These are phyloP conservation scores for Echinosophora koreensis DNA, from an alignment of 306 rosid species.

Conservation along the genomic window DNA sequence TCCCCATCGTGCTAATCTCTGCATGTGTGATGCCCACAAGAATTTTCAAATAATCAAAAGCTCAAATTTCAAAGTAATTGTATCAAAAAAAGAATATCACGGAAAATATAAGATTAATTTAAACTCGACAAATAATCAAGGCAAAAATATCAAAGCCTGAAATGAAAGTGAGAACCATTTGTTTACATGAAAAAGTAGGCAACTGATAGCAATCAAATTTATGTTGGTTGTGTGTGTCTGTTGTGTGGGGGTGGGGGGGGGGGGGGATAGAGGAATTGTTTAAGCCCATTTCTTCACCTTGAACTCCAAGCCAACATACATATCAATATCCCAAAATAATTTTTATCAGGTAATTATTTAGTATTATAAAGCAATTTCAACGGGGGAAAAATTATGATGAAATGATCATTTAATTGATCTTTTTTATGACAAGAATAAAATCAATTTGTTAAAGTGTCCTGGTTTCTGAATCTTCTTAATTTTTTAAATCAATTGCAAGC, in stretches of 20 bases:
- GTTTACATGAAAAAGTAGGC: slow-evolving; percentile 2
- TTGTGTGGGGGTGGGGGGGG: too few relatives aligned
- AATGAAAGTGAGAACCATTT: not conserved
- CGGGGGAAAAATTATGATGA: too few relatives aligned
- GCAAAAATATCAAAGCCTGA: slow-evolving; percentile 4
- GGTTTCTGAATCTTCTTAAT: slow-evolving; percentile 23
- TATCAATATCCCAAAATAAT: not conserved
- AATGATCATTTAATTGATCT: not conserved
- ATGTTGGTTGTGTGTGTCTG: too few relatives aligned
- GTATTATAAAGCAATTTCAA: too few relatives aligned
- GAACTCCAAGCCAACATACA: slow-evolving; percentile 6
- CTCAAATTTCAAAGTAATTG: slow-evolving; percentile 9
- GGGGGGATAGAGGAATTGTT: not conserved
- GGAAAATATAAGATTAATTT: slow-evolving; percentile 1
- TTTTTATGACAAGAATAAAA: slow-evolving; percentile 10
- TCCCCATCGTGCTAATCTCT: slow-evolving; percentile 84
- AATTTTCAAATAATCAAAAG: not conserved
- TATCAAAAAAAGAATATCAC: not conserved
- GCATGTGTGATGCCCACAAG: slow-evolving; percentile 44
- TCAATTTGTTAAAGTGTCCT: not conserved
- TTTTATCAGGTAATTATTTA: not conserved
- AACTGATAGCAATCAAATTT: slow-evolving; percentile 25
- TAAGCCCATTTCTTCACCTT: slow-evolving; percentile 2
- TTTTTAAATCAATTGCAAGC: slow-evolving; percentile 17
- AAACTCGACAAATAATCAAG: slow-evolving; percentile 8